Conservation (phyloP, 345 rosid species). For the Excoecaria cochinchinensis region DNA sequence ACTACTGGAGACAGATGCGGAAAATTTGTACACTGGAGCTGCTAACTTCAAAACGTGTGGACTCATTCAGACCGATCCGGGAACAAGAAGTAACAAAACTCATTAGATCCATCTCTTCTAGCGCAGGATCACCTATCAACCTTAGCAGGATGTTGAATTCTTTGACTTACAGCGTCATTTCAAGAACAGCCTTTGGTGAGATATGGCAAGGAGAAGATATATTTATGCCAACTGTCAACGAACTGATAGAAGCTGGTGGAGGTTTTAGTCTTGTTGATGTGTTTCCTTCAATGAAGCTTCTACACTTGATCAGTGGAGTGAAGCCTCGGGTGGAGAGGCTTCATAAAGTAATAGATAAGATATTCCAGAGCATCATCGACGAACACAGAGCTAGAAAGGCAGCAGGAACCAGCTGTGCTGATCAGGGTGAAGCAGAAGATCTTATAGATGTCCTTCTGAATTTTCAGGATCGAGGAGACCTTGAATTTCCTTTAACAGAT, state of each 20-base stretch:
- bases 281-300: not conserved
- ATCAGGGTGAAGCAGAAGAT: not conserved
- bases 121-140: not conserved
- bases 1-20: conserved; percentile 3
- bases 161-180: not conserved
- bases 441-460: not conserved
- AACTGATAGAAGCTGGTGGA: not conserved
- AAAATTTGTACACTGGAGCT: conserved; percentile 1
- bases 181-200: not conserved
- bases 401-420: too few relatives aligned
- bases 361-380: not conserved
- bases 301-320: not conserved
- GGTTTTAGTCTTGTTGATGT: not conserved
- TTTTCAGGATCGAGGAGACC: not conserved
- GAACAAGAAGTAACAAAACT: conserved; percentile 4
- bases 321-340: not conserved
- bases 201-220: not conserved
- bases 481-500: not conserved
- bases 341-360: not conserved
- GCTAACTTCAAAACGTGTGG: not conserved
- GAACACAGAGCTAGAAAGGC: conserved; percentile 7
- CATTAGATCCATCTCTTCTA: not conserved
- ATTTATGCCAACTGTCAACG: not conserved
- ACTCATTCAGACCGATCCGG: not conserved
- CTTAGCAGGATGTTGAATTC: not conserved